Conservation (phyloP, 257 asterid genomes). For the Solanum arcanum region DNA sequence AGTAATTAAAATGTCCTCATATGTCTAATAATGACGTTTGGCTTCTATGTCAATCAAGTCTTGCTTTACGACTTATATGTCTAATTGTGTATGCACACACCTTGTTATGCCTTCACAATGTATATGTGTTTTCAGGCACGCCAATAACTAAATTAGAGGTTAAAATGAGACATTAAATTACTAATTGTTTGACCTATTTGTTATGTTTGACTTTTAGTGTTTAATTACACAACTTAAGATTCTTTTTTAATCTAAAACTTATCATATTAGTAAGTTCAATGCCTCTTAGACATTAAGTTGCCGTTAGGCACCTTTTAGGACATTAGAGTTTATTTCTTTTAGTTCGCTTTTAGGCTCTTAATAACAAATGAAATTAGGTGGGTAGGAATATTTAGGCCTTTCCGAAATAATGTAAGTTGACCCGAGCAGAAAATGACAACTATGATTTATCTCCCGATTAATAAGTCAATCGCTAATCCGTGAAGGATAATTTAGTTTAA, state of each 20-base stretch:
- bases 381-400: not conserved
- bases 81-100: not conserved
- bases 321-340: not conserved
- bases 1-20: not conserved
- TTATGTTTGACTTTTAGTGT: not conserved
- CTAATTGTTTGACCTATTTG: not conserved
- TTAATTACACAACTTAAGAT: not conserved
- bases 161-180: not conserved
- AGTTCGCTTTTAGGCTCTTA: not conserved
- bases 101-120: not conserved
- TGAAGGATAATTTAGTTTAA: not conserved
- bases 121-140: not conserved
- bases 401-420: not conserved
- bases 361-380: not conserved
- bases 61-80: not conserved
- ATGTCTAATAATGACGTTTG: not conserved
- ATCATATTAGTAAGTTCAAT: not conserved
- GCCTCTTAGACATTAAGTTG: not conserved
- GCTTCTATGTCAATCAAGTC: not conserved
- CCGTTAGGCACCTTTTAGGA: not conserved
- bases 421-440: not conserved
- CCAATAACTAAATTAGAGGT: not conserved
- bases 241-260: not conserved
- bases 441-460: not conserved
- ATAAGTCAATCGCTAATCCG: not conserved